Conservation (phyloP, 192 early-diverging fungal species). For the Phycomyces blakesleeanus region DNA sequence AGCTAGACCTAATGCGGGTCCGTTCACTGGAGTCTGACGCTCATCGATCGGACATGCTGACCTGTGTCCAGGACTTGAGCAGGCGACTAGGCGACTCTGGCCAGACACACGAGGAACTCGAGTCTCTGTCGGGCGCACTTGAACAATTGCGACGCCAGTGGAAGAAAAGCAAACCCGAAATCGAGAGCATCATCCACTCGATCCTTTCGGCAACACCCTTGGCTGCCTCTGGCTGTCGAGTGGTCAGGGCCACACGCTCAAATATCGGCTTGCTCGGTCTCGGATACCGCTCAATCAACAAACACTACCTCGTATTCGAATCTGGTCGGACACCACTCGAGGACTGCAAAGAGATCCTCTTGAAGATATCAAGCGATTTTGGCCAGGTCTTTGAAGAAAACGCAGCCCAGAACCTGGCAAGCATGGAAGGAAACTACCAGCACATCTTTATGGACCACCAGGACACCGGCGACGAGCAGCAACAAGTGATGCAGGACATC, state of each 20-base stretch:
- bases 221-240: neutral
- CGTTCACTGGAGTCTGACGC: slow-evolving; percentile 1
- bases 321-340: neutral
- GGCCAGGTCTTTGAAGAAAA: slow-evolving; percentile 17
- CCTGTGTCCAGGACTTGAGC: slow-evolving; percentile 6
- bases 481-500: neutral
- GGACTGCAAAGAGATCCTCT: slow-evolving; percentile 1
- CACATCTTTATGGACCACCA: neutral
- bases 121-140: slow-evolving; percentile 3
- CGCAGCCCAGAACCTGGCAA: slow-evolving; percentile 19
- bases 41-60: neutral
- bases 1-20: slow-evolving; percentile 4
- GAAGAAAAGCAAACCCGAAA: slow-evolving; percentile 15
- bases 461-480: neutral
- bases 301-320: slow-evolving; percentile 16
- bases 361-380: slow-evolving; percentile 13
- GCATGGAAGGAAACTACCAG: slow-evolving; percentile 20
- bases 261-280: neutral
- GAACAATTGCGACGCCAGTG: slow-evolving; percentile 15
- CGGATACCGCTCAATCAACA: slow-evolving; percentile 9
- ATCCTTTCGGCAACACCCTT: slow-evolving; percentile 1
- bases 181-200: slow-evolving; percentile 15
- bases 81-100: slow-evolving; percentile 2
- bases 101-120: slow-evolving; percentile 17
- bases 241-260: slow-evolving; percentile 6